A percentile compares a stretch with the other conserved stretches of the same genome.
phyloP scores from a whole-genome alignment of 495 filamentous ascomycete species.

The Penicillium tannophilum region DNA sequence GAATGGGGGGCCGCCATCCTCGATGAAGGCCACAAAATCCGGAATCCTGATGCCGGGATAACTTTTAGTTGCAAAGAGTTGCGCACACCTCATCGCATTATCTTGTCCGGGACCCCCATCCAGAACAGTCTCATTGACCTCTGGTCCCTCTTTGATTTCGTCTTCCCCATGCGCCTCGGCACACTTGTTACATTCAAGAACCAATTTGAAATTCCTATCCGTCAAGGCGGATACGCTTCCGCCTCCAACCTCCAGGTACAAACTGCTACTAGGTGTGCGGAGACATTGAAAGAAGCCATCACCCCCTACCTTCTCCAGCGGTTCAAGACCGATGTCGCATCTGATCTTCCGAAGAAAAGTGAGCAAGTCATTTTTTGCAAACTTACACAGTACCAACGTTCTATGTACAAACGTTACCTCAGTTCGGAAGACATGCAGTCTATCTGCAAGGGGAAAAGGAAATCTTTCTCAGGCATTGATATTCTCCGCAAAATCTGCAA shows the following conservation, averaged over 20 bases:
- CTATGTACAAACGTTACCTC: constrained; percentile 79
- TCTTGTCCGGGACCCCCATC: constrained; percentile 94
- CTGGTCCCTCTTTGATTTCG: constrained; percentile 96
- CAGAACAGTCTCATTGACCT: constrained; percentile 97
- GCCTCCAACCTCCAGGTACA: constrained; percentile 90
- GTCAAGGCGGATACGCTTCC: constrained; percentile 88
- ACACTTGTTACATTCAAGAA: constrained; percentile 86
- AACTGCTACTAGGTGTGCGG: constrained; percentile 86
- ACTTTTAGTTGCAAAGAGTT: constrained; percentile 93
- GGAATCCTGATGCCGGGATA: constrained; percentile 89
- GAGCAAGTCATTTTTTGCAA: constrained; percentile 96
- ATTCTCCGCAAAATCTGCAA: constrained; percentile 96
- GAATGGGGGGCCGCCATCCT: constrained; percentile 94
- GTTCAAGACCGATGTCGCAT: constrained; percentile 89
- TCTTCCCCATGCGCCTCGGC: constrained; percentile 92
- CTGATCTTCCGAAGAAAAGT: constrained; percentile 90
- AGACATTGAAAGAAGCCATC: constrained; percentile 87
- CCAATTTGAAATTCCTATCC: constrained; percentile 91
- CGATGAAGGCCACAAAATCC: constrained; percentile 97
- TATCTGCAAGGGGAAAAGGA: constrained; percentile 71
- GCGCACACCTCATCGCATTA: constrained; percentile 82
- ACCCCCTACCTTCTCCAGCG: constrained; percentile 91
- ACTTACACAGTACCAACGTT: constrained; percentile 73
- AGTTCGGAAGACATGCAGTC: constrained; percentile 76
- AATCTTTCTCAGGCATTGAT: constrained; percentile 85